A percentile compares a stretch with the other conserved stretches of the same genome.
These are phyloP conservation scores for Lasiodiplodia citricola DNA, from an alignment of 2,329 filamentous ascomycete genomes.

Conservation along the genomic window DNA sequence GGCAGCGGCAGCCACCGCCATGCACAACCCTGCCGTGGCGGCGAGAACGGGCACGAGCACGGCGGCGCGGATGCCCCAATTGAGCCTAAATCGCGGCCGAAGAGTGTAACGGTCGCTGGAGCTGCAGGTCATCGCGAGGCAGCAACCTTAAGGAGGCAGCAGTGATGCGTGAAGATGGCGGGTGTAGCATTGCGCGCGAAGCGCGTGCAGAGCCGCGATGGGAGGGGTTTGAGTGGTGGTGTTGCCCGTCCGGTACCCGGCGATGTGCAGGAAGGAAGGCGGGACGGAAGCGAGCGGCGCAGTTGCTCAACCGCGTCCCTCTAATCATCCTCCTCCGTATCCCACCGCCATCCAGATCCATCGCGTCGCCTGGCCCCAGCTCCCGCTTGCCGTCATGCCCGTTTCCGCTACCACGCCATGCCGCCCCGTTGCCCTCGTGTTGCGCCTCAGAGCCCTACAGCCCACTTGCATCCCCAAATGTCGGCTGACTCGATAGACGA, in stretches of 20 bases:
- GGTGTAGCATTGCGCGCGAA: background rate
- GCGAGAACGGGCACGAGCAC: background rate
- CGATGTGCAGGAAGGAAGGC: background rate
- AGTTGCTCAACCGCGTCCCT: background rate
- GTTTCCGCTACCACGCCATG: constrained; percentile 5
- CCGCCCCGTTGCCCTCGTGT: background rate
- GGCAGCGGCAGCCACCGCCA: background rate
- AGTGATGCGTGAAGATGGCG: background rate
- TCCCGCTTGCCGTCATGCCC: background rate
- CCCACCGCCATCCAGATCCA: constrained; percentile 2
- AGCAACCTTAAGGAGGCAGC: background rate
- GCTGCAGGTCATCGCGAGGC: background rate
- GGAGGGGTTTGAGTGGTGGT: background rate
- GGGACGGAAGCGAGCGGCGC: constrained; percentile 2
- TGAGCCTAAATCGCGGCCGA: background rate
- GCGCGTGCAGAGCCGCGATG: background rate
- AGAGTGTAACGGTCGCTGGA: background rate
- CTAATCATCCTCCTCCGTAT: constrained; percentile 3
- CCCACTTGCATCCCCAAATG: constrained; percentile 10
- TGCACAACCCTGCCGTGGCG: background rate
- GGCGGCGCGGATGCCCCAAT: background rate
- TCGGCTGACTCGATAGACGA: constrained; percentile 16
- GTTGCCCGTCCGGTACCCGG: background rate
- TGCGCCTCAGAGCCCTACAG: constrained; percentile 20
- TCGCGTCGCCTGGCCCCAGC: background rate